These are phyloP conservation scores for Papilionanthe hybrid DNA, from an alignment of 116 monocot species.

Conservation along the genomic window DNA sequence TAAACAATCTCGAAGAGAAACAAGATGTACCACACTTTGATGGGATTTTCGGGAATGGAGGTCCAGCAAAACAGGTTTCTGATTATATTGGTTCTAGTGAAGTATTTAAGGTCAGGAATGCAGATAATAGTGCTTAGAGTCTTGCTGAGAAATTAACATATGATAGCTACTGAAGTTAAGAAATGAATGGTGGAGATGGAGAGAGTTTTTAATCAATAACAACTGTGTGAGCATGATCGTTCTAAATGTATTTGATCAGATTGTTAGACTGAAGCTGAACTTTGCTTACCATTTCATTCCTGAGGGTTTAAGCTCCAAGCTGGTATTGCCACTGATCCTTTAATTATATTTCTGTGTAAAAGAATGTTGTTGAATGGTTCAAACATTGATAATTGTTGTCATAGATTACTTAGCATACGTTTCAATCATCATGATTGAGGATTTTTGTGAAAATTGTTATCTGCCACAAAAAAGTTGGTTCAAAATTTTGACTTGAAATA, in stretches of 20 bases:
- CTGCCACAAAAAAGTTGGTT: not conserved
- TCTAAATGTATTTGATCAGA: not conserved
- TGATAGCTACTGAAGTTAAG: not conserved
- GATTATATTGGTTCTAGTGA: not conserved
- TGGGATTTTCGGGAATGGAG: constrained; percentile 4
- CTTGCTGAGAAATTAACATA: not conserved
- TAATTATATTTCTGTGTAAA: not conserved
- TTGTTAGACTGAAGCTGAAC: not conserved
- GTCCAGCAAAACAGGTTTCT: not conserved
- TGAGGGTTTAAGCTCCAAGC: not conserved
- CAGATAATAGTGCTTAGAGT: not conserved
- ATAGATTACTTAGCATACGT: not conserved
- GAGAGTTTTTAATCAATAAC: not conserved
- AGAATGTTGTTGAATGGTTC: not conserved
- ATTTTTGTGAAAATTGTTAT: not conserved
- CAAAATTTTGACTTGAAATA: too few relatives aligned
- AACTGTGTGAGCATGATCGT: not conserved
- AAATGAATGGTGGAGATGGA: not conserved
- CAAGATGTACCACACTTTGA: not conserved
- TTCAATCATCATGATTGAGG: not conserved
- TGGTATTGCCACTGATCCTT: constrained; percentile 3
- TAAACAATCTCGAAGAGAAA: not conserved
- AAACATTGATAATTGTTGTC: not conserved
- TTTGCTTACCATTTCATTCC: constrained; percentile 4
- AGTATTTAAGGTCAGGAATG: constrained; percentile 2